Evolutionary conservation across 2,329 filamentous ascomycete genomes (phyloP), one percentile per base, ranked within the genome.

Genomic region (Alternaria sp.): DNA sequence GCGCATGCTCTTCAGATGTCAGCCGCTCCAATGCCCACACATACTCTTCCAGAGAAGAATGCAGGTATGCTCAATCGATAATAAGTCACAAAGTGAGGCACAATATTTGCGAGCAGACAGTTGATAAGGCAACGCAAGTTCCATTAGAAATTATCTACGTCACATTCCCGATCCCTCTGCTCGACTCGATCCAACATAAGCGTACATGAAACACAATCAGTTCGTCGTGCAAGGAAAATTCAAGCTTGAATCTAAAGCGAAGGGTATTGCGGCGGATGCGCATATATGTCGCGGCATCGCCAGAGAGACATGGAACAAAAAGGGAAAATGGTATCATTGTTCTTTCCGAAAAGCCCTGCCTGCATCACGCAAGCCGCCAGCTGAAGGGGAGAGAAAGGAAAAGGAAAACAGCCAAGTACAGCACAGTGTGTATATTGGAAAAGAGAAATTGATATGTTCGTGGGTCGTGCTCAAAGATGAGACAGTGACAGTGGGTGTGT

Each of bases 81-180:
- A 5, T 4, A 14, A 34, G 14, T n/a, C n/a, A n/a, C 8, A 18
- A 18, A 18, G 9, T 8, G 36, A 12, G n/a, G 11, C 8, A 40
- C 18, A n/a, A 20, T 5, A 8, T 22, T 11, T 41, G 20, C 27
- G 9, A 18, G 34, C 20, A 50, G 18, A 43, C 32, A 32, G 2
- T n/a, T 14, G 3, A 36, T 20, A n/a, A n/a, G 34, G 30, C 18
- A 49, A 38, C 8, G 20, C 46, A 38, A 49, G 46, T 50, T 36
- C 46, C 30, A 50, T 50, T 50, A 50, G 12, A 50, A 50, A 50
- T 50, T 50, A 50, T 50, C 46, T 50, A 36, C 20, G 25, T 38
- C 46, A 25, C 10, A 14, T n/a, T 50, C n/a, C 22, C 20, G 20
- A n/a, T 11, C 16, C 16, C 11, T n/a, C 30, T 30, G 20, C 30